Percentiles rank a stretch among this genome's conserved stretches.
These are phyloP conservation scores for Tilletia caries DNA, from an alignment of 1,284 basidiomycete species.

Conservation along the genomic window DNA sequence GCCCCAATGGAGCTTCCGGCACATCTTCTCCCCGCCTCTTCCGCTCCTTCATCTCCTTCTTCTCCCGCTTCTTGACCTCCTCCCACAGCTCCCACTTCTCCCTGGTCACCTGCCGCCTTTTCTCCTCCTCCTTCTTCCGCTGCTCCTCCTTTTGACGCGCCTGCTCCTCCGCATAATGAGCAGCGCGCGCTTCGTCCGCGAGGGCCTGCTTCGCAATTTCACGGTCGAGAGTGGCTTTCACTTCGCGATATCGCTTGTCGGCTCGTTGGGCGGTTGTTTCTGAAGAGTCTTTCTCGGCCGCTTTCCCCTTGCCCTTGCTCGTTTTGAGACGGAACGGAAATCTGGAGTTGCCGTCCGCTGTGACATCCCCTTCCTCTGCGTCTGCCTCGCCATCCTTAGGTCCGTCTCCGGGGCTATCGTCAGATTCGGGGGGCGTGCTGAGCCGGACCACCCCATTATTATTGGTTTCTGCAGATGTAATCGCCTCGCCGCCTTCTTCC, in stretches of 20 bases:
- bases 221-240: background rate
- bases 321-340: background rate
- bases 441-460: no score
- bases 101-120: background rate
- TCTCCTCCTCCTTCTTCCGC: constrained; percentile 5
- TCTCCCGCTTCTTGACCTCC: constrained; percentile 12
- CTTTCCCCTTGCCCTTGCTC: background rate
- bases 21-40: constrained; percentile 6
- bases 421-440: no score
- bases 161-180: background rate
- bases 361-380: background rate
- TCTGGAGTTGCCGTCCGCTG: background rate
- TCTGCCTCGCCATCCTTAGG: background rate
- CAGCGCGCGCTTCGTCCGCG: background rate
- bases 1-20: background rate
- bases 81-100: constrained; percentile 14
- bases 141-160: background rate
- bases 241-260: constrained; percentile 9
- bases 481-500: background rate
- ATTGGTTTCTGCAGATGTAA: background rate
- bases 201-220: background rate
- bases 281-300: background rate
- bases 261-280: background rate
- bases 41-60: constrained; percentile 14
- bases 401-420: background rate